Conservation (phyloP, 225 moss, liverwort and hornwort genomes). For the Polytrichum commune region DNA sequence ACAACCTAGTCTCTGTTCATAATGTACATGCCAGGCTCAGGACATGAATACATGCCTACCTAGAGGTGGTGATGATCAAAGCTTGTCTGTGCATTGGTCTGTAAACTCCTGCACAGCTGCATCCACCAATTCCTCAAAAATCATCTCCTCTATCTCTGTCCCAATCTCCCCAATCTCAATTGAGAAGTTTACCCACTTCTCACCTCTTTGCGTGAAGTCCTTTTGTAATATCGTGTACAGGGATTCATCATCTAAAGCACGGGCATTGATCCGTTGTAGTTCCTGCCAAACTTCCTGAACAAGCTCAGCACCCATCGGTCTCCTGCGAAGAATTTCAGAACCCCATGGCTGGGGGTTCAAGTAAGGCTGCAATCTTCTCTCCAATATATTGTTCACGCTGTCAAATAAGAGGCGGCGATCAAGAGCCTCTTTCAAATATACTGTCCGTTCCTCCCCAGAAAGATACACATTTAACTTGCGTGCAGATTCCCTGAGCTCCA, state of each 20-base stretch:
- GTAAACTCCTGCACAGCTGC: constrained; percentile 42
- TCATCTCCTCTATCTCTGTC: constrained; percentile 33
- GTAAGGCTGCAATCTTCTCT: constrained; percentile 31
- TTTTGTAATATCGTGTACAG: constrained; percentile 46
- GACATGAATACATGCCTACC: constrained; percentile 13
- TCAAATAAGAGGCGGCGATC: constrained; percentile 50
- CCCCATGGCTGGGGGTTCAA: constrained; percentile 40
- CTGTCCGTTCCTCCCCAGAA: constrained; percentile 43
- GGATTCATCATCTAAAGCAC: constrained; percentile 34
- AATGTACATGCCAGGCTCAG: constrained; percentile 33
- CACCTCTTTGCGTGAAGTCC: constrained; percentile 36
- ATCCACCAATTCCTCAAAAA: constrained; percentile 44
- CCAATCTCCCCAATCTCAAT: constrained; percentile 38
- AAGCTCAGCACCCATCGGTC: constrained; percentile 31
- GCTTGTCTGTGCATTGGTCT: constrained; percentile 11
- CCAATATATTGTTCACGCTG: constrained; percentile 37
- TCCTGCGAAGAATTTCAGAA: constrained; percentile 21
- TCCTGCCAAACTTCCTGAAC: constrained; percentile 46
- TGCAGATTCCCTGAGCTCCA: constrained; percentile 34
- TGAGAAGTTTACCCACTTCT: constrained; percentile 40
- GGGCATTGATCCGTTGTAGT: constrained; percentile 19
- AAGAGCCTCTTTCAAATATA: constrained; percentile 37
- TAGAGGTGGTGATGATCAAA: background rate
- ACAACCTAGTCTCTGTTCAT: constrained; percentile 32
- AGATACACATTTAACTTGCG: constrained; percentile 37